Percentiles rank a stretch among this genome's conserved stretches.
Evolutionary conservation across 306 rosid genomes (phyloP).

Genomic region (Myrica gale): DNA sequence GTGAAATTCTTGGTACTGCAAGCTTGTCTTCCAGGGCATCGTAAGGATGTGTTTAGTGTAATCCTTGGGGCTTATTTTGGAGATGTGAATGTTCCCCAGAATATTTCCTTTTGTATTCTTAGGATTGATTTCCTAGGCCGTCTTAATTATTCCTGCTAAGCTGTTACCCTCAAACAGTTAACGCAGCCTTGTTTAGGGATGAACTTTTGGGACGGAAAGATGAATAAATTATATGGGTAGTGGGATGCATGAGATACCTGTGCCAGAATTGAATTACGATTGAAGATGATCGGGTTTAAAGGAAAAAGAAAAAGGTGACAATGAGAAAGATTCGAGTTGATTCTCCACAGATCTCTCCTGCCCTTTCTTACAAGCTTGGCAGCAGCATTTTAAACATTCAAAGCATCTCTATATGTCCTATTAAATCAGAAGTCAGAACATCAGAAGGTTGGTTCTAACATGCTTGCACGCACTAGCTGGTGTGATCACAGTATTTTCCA

Average conservation of each 20-base stretch:
- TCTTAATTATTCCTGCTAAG: neutral
- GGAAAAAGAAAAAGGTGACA: neutral
- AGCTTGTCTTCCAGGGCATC: neutral
- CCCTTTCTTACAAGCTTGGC: conserved; percentile 12
- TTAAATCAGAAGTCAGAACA: neutral
- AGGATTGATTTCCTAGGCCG: neutral
- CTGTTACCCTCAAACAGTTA: neutral
- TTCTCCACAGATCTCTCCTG: conserved; percentile 17
- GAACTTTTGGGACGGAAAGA: neutral
- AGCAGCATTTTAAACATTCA: neutral
- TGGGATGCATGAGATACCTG: neutral
- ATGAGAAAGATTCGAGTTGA: conserved; percentile 18
- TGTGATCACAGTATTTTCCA: neutral
- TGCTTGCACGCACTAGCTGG: neutral
- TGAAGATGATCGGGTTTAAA: neutral
- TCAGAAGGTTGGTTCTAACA: neutral
- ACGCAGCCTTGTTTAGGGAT: neutral
- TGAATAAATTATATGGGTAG: conserved; percentile 1
- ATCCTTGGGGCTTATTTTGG: neutral
- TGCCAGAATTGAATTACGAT: neutral
- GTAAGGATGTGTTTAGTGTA: neutral
- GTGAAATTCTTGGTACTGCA: neutral
- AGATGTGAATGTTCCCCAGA: neutral
- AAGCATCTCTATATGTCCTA: neutral
- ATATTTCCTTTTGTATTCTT: neutral